Evolutionary conservation across 2,329 filamentous ascomycete genomes (phyloP).

Genomic region (Gnomoniopsis smithogilvyi): DNA sequence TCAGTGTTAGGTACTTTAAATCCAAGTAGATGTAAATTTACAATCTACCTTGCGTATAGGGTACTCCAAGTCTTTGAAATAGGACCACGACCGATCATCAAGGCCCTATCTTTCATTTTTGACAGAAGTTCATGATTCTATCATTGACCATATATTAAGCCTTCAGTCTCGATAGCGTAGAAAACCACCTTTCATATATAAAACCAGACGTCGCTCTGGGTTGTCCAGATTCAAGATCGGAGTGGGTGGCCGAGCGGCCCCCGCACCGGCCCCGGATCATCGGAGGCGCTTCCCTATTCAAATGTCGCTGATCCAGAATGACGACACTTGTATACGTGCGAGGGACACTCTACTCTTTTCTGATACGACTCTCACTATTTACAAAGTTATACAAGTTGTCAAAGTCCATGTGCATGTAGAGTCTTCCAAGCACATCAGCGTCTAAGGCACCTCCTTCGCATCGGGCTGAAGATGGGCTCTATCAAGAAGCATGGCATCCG

Average conservation of each 20-base stretch:
- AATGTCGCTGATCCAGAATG: background rate
- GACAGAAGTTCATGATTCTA: too few relatives aligned
- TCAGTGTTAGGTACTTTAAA: too few relatives aligned
- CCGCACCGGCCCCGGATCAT: background rate
- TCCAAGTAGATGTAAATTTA: too few relatives aligned
- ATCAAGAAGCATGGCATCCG: slow-evolving; percentile 57
- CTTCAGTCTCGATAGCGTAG: too few relatives aligned
- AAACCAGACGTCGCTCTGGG: too few relatives aligned
- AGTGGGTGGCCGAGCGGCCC: background rate
- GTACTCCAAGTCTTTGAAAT: too few relatives aligned
- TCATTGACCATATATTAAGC: too few relatives aligned
- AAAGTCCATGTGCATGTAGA: background rate
- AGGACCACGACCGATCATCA: too few relatives aligned
- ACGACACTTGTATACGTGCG: background rate
- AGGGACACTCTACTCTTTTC: background rate
- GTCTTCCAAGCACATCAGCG: too few relatives aligned
- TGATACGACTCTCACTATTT: background rate
- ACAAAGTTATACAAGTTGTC: background rate
- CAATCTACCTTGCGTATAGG: too few relatives aligned
- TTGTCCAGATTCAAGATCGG: background rate
- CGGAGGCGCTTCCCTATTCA: background rate
- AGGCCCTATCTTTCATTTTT: too few relatives aligned
- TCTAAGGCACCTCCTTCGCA: background rate
- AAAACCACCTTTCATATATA: too few relatives aligned
- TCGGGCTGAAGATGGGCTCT: slow-evolving; percentile 31